Conservation (phyloP, 352 stramenopile species). For the Phytophthora boehmeriae region DNA sequence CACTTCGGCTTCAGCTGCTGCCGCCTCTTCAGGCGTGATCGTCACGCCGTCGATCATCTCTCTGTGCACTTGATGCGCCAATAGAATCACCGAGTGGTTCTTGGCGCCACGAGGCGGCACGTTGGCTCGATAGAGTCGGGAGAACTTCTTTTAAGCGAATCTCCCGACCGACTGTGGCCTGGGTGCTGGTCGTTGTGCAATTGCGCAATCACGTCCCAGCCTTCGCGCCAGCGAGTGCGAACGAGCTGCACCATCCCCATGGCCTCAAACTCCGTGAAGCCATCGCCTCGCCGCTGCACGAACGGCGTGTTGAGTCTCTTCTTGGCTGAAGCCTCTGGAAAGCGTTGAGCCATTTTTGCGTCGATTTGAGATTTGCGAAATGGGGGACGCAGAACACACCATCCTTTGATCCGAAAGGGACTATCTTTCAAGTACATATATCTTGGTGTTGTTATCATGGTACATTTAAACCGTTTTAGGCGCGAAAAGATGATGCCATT, state of each 20-base stretch:
- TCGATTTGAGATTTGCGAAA: conserved; percentile 11
- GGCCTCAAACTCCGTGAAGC: conserved; percentile 44
- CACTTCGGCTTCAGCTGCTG: background rate
- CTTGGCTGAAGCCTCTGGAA: conserved; percentile 16
- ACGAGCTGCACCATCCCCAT: conserved; percentile 46
- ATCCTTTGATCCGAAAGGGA: background rate
- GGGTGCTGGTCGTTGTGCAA: conserved; percentile 45
- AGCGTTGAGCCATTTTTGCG: conserved; percentile 32
- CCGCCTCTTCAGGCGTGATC: conserved; percentile 2
- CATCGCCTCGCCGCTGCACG: conserved; percentile 42
- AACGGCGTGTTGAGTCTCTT: conserved; percentile 29
- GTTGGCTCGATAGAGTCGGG: conserved; percentile 36
- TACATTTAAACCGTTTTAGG: background rate
- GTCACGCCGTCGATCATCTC: conserved; percentile 39
- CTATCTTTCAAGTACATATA: background rate
- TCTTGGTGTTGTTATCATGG: background rate
- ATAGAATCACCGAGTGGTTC: conserved; percentile 39
- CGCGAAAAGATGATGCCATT: too few relatives aligned
- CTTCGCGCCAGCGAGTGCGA: conserved; percentile 37
- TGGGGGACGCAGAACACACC: background rate
- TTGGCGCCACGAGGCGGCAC: conserved; percentile 39
- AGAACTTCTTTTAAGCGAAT: conserved; percentile 59
- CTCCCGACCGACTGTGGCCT: conserved; percentile 41
- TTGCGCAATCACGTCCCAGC: conserved; percentile 44
- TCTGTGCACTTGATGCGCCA: conserved; percentile 42